Percentiles rank a stretch among this genome's conserved stretches.
These are phyloP conservation scores for Eimeria tenella DNA, from an alignment of 169 alveolate genomes.

Conservation along the genomic window DNA sequence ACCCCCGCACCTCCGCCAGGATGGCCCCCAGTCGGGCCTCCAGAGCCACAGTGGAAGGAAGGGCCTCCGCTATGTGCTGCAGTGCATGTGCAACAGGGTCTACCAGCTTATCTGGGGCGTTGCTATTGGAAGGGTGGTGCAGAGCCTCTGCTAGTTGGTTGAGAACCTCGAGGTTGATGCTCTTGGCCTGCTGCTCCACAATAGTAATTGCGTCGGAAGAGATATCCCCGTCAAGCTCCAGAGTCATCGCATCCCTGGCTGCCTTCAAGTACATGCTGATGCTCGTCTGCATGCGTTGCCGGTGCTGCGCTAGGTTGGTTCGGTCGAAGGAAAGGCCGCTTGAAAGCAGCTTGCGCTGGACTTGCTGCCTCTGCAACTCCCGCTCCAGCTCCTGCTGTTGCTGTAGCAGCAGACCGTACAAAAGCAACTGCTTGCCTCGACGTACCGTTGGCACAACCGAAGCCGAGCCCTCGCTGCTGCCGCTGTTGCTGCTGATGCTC, in stretches of 20 bases:
- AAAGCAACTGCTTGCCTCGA: not conserved
- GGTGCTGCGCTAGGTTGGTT: not conserved
- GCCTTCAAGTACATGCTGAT: constrained; percentile 1
- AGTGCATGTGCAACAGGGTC: not conserved
- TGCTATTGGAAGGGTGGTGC: constrained; percentile 4
- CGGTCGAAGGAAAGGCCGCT: not conserved
- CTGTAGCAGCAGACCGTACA: constrained; percentile 12
- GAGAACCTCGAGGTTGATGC: not conserved
- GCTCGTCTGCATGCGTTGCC: not conserved
- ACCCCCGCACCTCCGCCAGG: not conserved
- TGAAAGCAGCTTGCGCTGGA: not conserved
- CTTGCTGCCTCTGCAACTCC: not conserved
- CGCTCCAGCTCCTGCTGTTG: constrained; percentile 14
- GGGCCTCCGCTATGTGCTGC: not conserved
- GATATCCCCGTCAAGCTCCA: not conserved
- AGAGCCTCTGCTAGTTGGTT: not conserved
- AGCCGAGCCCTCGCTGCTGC: too few relatives aligned
- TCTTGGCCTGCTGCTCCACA: not conserved
- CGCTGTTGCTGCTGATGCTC: not conserved
- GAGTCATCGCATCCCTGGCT: not conserved
- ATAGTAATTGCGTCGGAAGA: not conserved
- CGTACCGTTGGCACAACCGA: too few relatives aligned
- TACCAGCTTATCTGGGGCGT: not conserved
- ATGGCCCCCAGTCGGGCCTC: not conserved
- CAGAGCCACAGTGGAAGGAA: not conserved